These are phyloP conservation scores for Ascochyta pisi DNA, from an alignment of 2,329 filamentous ascomycete genomes.

Conservation along the genomic window DNA sequence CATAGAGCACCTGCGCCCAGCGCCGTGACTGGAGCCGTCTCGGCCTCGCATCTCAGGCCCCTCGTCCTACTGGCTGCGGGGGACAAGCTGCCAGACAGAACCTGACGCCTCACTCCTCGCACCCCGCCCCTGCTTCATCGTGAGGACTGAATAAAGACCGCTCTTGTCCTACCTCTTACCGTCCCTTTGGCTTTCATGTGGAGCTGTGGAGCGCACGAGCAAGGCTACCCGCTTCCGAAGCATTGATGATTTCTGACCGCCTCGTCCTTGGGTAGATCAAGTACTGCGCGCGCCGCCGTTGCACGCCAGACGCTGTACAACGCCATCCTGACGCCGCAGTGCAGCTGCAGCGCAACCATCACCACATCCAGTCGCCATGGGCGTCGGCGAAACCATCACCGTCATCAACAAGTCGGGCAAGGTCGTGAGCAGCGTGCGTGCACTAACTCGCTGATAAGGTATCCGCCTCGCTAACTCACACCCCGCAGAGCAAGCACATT, in stretches of 20 bases:
- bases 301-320: slow-evolving; percentile 24
- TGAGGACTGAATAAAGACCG: slow-evolving; percentile 17
- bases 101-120: slow-evolving; percentile 37
- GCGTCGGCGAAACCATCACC: slow-evolving; percentile 76
- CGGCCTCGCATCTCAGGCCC: slow-evolving; percentile 18
- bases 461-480: slow-evolving; percentile 8
- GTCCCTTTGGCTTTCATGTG: slow-evolving; percentile 21
- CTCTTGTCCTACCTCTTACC: slow-evolving; percentile 4
- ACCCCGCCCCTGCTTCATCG: slow-evolving; percentile 12
- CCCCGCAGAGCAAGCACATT: slow-evolving; percentile 79
- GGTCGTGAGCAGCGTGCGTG: slow-evolving; percentile 82
- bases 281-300: slow-evolving; percentile 23
- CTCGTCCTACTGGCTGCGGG: slow-evolving; percentile 19
- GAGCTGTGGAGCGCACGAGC: slow-evolving; percentile 32
- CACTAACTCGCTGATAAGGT: slow-evolving; percentile 11
- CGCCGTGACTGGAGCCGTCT: slow-evolving; percentile 32
- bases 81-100: slow-evolving; percentile 23
- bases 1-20: slow-evolving; percentile 16
- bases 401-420: slow-evolving; percentile 92
- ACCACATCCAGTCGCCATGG: slow-evolving; percentile 35
- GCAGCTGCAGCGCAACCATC: slow-evolving; percentile 30
- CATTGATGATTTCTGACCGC: slow-evolving; percentile 42
- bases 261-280: slow-evolving; percentile 27
- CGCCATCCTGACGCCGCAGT: slow-evolving; percentile 28
- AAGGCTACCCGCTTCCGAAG: slow-evolving; percentile 32